Conservation (phyloP, 371 early-diverging fungal genomes). For the Mortierella sp. region DNA sequence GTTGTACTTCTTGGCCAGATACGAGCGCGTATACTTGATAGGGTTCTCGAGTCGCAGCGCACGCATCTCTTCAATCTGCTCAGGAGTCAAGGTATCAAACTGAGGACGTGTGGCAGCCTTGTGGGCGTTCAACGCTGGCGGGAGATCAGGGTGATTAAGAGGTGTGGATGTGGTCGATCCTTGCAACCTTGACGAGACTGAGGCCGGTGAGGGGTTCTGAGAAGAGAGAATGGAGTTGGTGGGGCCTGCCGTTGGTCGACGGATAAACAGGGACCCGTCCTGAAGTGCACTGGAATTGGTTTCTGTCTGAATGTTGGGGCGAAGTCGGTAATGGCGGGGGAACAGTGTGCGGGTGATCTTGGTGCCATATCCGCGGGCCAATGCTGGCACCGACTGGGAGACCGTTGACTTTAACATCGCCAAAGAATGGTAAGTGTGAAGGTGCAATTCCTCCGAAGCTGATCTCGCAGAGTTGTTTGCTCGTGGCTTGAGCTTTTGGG, state of each 20-base stretch:
- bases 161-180: conserved; percentile 27
- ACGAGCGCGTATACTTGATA: conserved; percentile 52
- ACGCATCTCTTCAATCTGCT: conserved; percentile 53
- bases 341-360: conserved; percentile 46
- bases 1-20: conserved; percentile 55
- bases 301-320: conserved; percentile 33
- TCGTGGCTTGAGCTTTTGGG: too few species aligned
- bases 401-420: conserved; percentile 30
- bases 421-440: not conserved
- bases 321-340: conserved; percentile 51
- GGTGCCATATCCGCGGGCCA: conserved; percentile 45
- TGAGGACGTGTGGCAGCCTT: conserved; percentile 37
- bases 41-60: conserved; percentile 53
- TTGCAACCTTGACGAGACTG: conserved; percentile 38
- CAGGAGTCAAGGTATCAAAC: conserved; percentile 41
- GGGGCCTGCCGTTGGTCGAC: conserved; percentile 45
- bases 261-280: conserved; percentile 50
- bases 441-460: not conserved
- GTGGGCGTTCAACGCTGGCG: conserved; percentile 51
- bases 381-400: conserved; percentile 24
- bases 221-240: conserved; percentile 53
- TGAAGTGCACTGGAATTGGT: conserved; percentile 29
- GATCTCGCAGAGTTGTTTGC: too few species aligned
- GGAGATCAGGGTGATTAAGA: conserved; percentile 49
- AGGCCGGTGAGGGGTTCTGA: conserved; percentile 37